Base-by-base conservation (phyloP, 1,284 basidiomycete genomes). In the Ustilago tritici region DNA sequence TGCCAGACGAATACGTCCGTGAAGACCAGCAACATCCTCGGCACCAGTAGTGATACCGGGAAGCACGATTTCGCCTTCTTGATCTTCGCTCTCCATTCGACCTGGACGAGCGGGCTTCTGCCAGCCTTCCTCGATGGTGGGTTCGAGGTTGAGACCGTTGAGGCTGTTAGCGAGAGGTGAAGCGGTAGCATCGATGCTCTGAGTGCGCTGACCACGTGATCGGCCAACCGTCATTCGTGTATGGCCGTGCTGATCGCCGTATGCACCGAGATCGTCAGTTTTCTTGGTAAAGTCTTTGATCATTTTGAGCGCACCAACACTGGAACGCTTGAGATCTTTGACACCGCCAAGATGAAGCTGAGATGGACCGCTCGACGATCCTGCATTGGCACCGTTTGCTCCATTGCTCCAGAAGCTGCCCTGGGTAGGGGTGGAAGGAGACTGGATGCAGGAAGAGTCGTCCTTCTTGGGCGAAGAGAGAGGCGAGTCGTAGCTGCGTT, bases 1-100 rank as follows among this genome's bases (percentile, higher is more conserved):
- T 7, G 84, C 81, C 5, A 85, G 75, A 53, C 84, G 81, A 43
- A 85, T 80, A 36, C 84, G 72, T 17, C 84, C 84, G 3, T 76
- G 70, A 10, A 85, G 75, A 49, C 84, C 84, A 14, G 82, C 67
- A 10, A 85, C 84, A 62, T 85, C 84, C 61, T 84, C 82, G 5
- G 83, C 84, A 53, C 82, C 82, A 12, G 79, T 82, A n/a, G 82
- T 83, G 76, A 83, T 83, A 19, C 82, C 82, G 8, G 82, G 82
- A 46, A 83, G 66, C 31, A 82, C 77, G 55, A 83, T 83, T 61
- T 83, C 82, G 49, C 82, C 82, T 52, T 72, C 78, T 36, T 82
- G 80, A 54, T 83, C 82, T 56, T 83, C 82, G 55, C 74, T 78
- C 59, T 83, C 80, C 78, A 81, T 82, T 15, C 82, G 69, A 10